These are phyloP conservation scores for Hericium erinaceus DNA, from an alignment of 768 basidiomycete species.

Conservation along the genomic window DNA sequence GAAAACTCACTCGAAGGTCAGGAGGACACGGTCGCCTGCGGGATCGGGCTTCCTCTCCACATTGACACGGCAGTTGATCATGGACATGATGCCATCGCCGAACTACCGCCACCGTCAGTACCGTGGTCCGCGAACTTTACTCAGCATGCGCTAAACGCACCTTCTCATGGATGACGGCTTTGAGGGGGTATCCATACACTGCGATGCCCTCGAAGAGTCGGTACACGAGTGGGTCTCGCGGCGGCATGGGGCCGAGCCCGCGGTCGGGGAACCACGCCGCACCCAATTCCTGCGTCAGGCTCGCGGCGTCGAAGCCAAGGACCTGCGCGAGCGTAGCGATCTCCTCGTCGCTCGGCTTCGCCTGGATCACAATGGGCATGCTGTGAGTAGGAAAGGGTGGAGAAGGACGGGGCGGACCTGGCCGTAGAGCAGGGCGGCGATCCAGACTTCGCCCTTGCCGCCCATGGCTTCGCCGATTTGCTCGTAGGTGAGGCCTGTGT, in stretches of 20 bases:
- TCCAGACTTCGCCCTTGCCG: conserved; percentile 74
- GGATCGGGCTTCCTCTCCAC: conserved; percentile 64
- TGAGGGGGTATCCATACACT: conserved; percentile 75
- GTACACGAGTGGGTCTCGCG: conserved; percentile 74
- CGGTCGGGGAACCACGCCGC: conserved; percentile 71
- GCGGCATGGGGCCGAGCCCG: conserved; percentile 58
- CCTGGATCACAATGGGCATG: conserved; percentile 28
- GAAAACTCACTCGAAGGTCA: conserved; percentile 66
- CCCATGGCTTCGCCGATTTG: conserved; percentile 53
- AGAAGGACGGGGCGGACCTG: conserved; percentile 36
- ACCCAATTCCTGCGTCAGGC: conserved; percentile 40
- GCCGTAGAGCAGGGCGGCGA: conserved; percentile 75
- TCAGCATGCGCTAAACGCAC: conserved; percentile 19
- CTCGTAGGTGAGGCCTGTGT: conserved; percentile 57
- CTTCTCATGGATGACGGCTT: conserved; percentile 76
- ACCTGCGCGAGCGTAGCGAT: conserved; percentile 39
- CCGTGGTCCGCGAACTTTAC: background rate
- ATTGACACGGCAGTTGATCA: conserved; percentile 74
- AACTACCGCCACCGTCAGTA: conserved; percentile 35
- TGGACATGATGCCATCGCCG: conserved; percentile 83
- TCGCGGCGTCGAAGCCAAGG: conserved; percentile 36
- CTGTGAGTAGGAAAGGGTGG: background rate
- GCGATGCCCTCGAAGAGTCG: conserved; percentile 71
- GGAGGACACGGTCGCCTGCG: conserved; percentile 68
- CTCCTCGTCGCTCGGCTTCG: conserved; percentile 58